Evolutionary conservation across 225 moss, liverwort and hornwort species (phyloP).

Genomic region (Anthoceros angustus): DNA sequence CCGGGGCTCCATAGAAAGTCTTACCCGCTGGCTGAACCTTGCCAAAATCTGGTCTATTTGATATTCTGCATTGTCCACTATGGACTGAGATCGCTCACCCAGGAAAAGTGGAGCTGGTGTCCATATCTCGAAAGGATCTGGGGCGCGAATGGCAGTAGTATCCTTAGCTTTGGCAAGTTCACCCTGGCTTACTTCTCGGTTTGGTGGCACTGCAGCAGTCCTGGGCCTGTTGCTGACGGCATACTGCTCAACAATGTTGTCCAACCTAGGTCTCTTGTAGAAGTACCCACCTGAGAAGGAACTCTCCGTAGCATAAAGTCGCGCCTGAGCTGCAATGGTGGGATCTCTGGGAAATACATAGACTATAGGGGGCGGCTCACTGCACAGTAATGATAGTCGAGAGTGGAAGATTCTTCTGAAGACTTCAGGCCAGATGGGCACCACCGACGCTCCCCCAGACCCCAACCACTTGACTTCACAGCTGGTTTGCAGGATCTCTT

Average conservation of each 20-base stretch:
- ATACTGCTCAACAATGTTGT: not conserved
- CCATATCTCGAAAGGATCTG: too few relatives aligned
- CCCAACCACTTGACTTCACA: slow-evolving; percentile 67
- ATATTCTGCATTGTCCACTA: too few relatives aligned
- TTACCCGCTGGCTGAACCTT: too few relatives aligned
- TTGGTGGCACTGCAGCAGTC: too few relatives aligned
- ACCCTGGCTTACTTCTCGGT: too few relatives aligned
- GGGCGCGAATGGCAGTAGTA: too few relatives aligned
- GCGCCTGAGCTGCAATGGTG: not conserved
- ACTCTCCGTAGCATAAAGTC: not conserved
- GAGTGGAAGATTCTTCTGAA: slow-evolving; percentile 62
- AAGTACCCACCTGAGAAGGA: slow-evolving; percentile 1
- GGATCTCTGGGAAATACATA: slow-evolving; percentile 16
- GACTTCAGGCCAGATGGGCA: slow-evolving; percentile 68
- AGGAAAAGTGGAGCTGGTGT: too few relatives aligned
- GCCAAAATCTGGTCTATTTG: too few relatives aligned
- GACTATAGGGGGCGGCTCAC: slow-evolving; percentile 39
- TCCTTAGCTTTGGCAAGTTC: too few relatives aligned
- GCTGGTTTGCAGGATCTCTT: slow-evolving; percentile 48
- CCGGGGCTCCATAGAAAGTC: too few relatives aligned
- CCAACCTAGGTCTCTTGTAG: slow-evolving; percentile 1
- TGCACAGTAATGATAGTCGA: slow-evolving; percentile 47
- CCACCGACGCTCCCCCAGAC: slow-evolving; percentile 37
- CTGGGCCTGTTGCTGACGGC: not conserved
- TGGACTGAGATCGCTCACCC: too few relatives aligned